Base-by-base conservation (phyloP, 768 basidiomycete species). In the Cubamyces lactineus region DNA sequence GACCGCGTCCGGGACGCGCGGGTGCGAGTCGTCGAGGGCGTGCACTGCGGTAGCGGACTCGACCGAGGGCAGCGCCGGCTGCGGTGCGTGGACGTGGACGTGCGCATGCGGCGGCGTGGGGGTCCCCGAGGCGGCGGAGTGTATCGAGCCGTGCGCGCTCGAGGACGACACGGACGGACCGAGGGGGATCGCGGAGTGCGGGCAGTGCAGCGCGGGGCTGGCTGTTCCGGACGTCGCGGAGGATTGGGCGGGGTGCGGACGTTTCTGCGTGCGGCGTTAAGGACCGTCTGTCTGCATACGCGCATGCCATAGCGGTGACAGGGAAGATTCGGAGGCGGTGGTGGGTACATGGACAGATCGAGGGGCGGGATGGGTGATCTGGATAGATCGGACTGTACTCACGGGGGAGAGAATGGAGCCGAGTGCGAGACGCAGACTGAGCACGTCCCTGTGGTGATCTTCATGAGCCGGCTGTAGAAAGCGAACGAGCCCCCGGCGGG, bases 401-500 rank as follows among this genome's bases (percentile, higher is more conserved):
- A 86, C 85, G 63, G 85, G 85, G 12, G 81, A 74, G 13, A 88
- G 72, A 45, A 88, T 86, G 66, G 83, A 85, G 21, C 86, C 86
- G 53, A 88, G 72, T 0, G 82, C 85, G 26, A 85, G 79, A 40
- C 82, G 77, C 24, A 86, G 74, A 8, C 66, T 69, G 42, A 68
- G 52, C 41, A 75, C 66, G 47, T 75, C 71, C 47, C 66, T 71
- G 56, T 72, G 71, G 45, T 58, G 55, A 45, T 65, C 61, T 47
- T 70, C 70, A 19, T 68, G 66, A 17, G 66, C 69, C 43, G 67
- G 56, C 51, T 63, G 55, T 17, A 6, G 41, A 19, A 4, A 52
- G 23, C 23, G 8, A 21, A 0, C 17, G 40, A 3, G 8, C 43
- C 40, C 15, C 28, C 39, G 23, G 11, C 2, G 23, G 9, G 28